Evolutionary conservation across 208 protist genomes (phyloP), one percentile per base, ranked within the genome.

Genomic region (Trypanosomatidae sp.): DNA sequence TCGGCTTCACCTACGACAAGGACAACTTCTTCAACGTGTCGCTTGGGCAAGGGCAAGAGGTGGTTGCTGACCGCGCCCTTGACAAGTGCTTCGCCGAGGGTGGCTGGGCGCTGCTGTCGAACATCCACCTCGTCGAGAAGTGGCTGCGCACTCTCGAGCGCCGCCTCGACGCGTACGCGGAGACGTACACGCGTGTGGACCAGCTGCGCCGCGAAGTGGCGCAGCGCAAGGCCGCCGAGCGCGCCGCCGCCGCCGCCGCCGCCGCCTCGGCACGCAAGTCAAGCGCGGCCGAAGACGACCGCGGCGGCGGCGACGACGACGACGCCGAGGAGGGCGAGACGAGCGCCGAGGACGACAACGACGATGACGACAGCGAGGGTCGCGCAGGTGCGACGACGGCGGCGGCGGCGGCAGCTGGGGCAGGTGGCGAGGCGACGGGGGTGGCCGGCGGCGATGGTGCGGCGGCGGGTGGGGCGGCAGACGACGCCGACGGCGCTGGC

Each of bases 41-140:
- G 24, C 81, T 99, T 16, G 97, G 97, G 4, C 93, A 99, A 71
- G 97, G 97, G 23, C 96, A 99, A 59, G 96, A 98, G 55, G 70
- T 93, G 21, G 85, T 98, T 24, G 97, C 97, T 11, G 94, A 98
- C 61, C 73, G 84, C 8, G 91, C 79, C 8, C 66, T 99, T 3
- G 92, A 96, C 45, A 86, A 75, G 54, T 94, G 87, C 53, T 96
- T 94, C 52, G 53, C 58, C 6, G 62, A 95, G 27, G 94, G 94
- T 47, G 88, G 88, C 21, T 99, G 97, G 97, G 95, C 96, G 11
- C 77, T 99, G 40, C 69, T 99, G 24, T 89, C 98, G 71, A 99
- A 99, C 69, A 97, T 99, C 50, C 97, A 99, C 69, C 75, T 99
- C 8, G 97, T 98, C 13, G 65, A 92, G 37, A 92, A 85, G 57